Evolutionary conservation across 371 early-diverging fungal genomes (phyloP).

Genomic region (Haplosporangium sp.): DNA sequence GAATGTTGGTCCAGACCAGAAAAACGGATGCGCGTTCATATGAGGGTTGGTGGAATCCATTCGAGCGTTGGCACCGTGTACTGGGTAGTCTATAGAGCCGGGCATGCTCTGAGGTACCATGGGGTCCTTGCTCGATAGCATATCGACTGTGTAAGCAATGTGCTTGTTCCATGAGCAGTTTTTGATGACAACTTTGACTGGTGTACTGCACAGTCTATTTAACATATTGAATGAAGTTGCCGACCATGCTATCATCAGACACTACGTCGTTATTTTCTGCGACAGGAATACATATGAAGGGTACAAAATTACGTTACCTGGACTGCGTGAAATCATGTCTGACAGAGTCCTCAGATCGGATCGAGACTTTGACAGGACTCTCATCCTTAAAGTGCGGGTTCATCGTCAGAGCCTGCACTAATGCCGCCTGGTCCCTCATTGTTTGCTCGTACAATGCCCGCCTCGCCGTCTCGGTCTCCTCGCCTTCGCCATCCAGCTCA

Average conservation of each 20-base stretch:
- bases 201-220: slow-evolving; percentile 63
- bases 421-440: slow-evolving; percentile 68
- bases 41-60: slow-evolving; percentile 50
- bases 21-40: slow-evolving; percentile 59
- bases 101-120: slow-evolving; percentile 36
- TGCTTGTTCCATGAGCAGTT: slow-evolving; percentile 75
- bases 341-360: slow-evolving; percentile 56
- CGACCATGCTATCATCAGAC: too few relatives aligned
- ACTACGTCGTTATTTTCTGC: too few relatives aligned
- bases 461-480: slow-evolving; percentile 52
- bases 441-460: slow-evolving; percentile 79
- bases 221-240: neutral
- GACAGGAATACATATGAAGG: neutral
- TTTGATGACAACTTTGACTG: slow-evolving; percentile 60
- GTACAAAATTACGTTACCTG: slow-evolving; percentile 55
- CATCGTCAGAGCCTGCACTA: slow-evolving; percentile 72
- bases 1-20: slow-evolving; percentile 73
- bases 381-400: slow-evolving; percentile 70
- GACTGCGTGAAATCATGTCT: slow-evolving; percentile 62
- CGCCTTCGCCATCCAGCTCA: slow-evolving; percentile 33
- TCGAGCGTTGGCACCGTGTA: slow-evolving; percentile 9
- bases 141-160: slow-evolving; percentile 65
- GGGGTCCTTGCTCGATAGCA: slow-evolving; percentile 61
- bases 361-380: slow-evolving; percentile 73
- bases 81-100: slow-evolving; percentile 21